Evolutionary conservation across 805 yeast genomes (phyloP).

Genomic region (Suhomyces tanzawaensis): DNA sequence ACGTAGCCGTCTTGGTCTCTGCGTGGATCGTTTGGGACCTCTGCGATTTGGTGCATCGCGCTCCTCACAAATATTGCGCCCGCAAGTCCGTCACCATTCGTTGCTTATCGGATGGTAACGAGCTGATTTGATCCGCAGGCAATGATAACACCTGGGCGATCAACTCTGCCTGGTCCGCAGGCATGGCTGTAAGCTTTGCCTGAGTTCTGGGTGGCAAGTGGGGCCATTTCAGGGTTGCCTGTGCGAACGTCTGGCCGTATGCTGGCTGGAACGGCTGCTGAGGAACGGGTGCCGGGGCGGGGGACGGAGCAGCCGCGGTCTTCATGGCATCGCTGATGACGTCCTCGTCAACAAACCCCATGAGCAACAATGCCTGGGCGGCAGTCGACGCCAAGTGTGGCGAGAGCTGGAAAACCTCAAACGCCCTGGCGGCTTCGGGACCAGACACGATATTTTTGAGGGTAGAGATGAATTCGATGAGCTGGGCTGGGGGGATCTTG

Average conservation of each 20-base stretch:
- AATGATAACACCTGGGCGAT: slow-evolving; percentile 53
- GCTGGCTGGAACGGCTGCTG: slow-evolving; percentile 12
- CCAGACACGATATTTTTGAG: slow-evolving; percentile 56
- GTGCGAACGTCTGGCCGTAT: slow-evolving; percentile 3
- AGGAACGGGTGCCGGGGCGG: slow-evolving; percentile 17
- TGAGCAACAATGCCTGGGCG: slow-evolving; percentile 68
- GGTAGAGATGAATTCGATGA: slow-evolving; percentile 66
- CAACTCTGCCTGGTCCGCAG: slow-evolving; percentile 56
- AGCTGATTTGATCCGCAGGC: slow-evolving; percentile 48
- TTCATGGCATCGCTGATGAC: slow-evolving; percentile 61
- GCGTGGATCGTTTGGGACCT: too few species aligned
- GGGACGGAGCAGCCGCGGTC: slow-evolving; percentile 16
- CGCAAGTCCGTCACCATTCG: slow-evolving; percentile 55
- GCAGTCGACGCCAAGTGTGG: slow-evolving; percentile 63
- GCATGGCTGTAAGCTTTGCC: slow-evolving; percentile 48
- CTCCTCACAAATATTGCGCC: slow-evolving; percentile 52
- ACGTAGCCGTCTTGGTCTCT: too few species aligned
- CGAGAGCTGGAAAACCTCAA: slow-evolving; percentile 50
- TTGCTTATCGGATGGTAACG: slow-evolving; percentile 51
- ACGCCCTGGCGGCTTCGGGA: slow-evolving; percentile 49
- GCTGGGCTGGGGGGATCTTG: slow-evolving; percentile 65
- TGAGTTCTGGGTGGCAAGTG: slow-evolving; percentile 48
- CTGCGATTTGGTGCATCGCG: too few species aligned
- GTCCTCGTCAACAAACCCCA: slow-evolving; percentile 72
- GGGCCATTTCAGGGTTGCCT: slow-evolving; percentile 33